Base-by-base conservation (phyloP, 2,329 filamentous ascomycete species). In the Cladosporium phlei region DNA sequence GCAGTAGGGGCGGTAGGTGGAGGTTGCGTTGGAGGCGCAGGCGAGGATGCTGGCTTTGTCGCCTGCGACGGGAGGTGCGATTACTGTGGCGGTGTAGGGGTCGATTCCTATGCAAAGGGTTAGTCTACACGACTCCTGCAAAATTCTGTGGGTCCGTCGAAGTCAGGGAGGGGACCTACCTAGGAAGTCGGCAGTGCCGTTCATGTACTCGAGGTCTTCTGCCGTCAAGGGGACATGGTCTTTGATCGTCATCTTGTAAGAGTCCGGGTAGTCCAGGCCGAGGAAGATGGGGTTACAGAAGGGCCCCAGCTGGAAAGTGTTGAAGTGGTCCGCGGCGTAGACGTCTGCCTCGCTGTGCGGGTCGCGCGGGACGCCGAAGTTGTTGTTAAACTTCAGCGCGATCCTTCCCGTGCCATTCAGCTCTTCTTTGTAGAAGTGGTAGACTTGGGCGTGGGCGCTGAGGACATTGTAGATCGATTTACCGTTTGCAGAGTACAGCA, bases 271-370 rank as follows among this genome's bases (percentile, higher is more conserved):
- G 48, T 79, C 72, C 37, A 65, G 51, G 2, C 74, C 75, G 0
- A 78, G 66, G 54, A 71, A 75, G 14, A 78, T 68, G 0, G 76
- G 76, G 52, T 77, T 75, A 10, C 68, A 67, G 50, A 77, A 76
- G 1, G 71, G 68, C 2, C 68, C 73, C 0, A 78, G 61, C 27
- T 72, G 69, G 46, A 67, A 62, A 6, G 53, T 55, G 35, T 66
- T 64, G 55, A 71, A 76, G 49, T 71, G 70, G 14, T 71, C 61
- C 2, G 65, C 67, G 0, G 74, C 73, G 12, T 67, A 64, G 2
- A 76, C 62, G 38, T 77, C 70, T 1, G 59, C 64, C 4, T 66
- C 49, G 25, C 67, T 69, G 59, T 66, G 47, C 4, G 61, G 60
- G 32, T 67, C 53, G n/a, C 55, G 60, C 3, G 66, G 65, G 3